These are phyloP conservation scores for Claviceps sp. DNA, from an alignment of 2,329 filamentous ascomycete genomes.

Conservation along the genomic window DNA sequence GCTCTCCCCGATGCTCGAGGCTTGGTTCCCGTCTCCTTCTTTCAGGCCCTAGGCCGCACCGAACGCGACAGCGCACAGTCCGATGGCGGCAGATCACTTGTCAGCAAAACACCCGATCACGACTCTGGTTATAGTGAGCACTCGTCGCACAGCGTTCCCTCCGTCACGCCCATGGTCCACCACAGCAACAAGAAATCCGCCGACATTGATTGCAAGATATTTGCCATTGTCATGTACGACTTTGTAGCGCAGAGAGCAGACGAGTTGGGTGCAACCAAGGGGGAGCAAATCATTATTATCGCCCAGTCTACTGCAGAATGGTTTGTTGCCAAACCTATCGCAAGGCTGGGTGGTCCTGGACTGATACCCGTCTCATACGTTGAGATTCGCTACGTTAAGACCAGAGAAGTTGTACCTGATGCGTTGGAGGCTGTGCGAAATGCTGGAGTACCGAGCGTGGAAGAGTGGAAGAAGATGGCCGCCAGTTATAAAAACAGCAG, in stretches of 20 bases:
- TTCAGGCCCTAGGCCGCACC: constrained; percentile 82
- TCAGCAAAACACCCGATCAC: constrained; percentile 55
- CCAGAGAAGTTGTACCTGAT: constrained; percentile 69
- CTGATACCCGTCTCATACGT: constrained; percentile 95
- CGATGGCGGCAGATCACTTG: constrained; percentile 35
- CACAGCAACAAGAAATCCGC: constrained; percentile 38
- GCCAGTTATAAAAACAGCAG: constrained; percentile 99
- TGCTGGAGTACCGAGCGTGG: constrained; percentile 85
- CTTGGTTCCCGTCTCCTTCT: constrained; percentile 86
- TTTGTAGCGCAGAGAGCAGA: constrained; percentile 93
- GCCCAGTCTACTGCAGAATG: constrained; percentile 97
- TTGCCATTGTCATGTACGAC: constrained; percentile 93
- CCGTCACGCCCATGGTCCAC: constrained; percentile 4
- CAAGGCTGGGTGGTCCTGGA: constrained; percentile 84
- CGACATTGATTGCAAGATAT: constrained; percentile 71
- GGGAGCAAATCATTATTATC: constrained; percentile 95
- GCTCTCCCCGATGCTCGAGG: constrained; percentile 75
- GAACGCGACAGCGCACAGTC: constrained; percentile 77
- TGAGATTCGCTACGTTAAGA: constrained; percentile 88
- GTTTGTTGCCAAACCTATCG: constrained; percentile 99
- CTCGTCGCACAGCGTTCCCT: constrained; percentile 15
- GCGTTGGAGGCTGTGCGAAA: constrained; percentile 73
- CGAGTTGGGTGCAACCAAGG: constrained; percentile 86
- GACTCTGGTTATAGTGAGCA: constrained; percentile 66
- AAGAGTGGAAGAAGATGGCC: constrained; percentile 99